These are phyloP conservation scores for Helotiales sp. DNA, from an alignment of 2,329 filamentous ascomycete species.

Conservation along the genomic window DNA sequence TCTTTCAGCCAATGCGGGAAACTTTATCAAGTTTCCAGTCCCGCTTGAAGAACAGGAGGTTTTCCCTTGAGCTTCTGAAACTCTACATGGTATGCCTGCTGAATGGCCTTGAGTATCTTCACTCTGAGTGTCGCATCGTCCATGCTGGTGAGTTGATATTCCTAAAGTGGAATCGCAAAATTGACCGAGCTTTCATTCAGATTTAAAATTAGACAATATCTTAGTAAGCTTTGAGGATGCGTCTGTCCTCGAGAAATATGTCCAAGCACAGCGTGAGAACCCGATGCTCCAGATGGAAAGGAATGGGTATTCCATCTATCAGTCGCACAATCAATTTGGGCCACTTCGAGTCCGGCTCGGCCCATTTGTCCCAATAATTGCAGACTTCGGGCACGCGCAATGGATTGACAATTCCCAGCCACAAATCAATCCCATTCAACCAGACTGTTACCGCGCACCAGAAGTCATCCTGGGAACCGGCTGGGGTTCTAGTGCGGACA, in stretches of 20 bases:
- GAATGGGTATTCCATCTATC: slow-evolving; percentile 13
- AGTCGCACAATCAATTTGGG: slow-evolving; percentile 27
- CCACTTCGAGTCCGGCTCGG: slow-evolving; percentile 12
- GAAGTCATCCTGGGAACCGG: slow-evolving; percentile 45
- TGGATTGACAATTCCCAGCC: slow-evolving; percentile 8
- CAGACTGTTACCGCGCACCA: slow-evolving; percentile 40
- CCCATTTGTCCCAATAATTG: slow-evolving; percentile 18
- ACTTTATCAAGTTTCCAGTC: slow-evolving; percentile 15
- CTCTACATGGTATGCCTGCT: slow-evolving; percentile 16
- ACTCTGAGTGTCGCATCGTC: slow-evolving; percentile 17
- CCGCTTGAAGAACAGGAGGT: slow-evolving; percentile 8
- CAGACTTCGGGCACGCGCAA: slow-evolving; percentile 25
- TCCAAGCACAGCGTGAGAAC: slow-evolving; percentile 18
- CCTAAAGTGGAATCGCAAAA: not conserved
- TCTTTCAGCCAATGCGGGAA: slow-evolving; percentile 23
- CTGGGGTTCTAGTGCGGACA: slow-evolving; percentile 43
- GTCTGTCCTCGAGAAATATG: slow-evolving; percentile 21
- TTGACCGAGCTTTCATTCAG: slow-evolving; percentile 7
- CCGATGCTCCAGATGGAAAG: slow-evolving; percentile 15
- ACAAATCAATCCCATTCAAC: slow-evolving; percentile 27
- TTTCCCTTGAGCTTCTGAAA: slow-evolving; percentile 9
- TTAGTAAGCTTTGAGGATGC: slow-evolving; percentile 27
- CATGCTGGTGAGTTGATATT: slow-evolving; percentile 15
- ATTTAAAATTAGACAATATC: slow-evolving; percentile 27
- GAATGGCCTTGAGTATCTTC: slow-evolving; percentile 21